phyloP scores from a whole-genome alignment of 208 protist species.

The Crithidia fasciculata region DNA sequence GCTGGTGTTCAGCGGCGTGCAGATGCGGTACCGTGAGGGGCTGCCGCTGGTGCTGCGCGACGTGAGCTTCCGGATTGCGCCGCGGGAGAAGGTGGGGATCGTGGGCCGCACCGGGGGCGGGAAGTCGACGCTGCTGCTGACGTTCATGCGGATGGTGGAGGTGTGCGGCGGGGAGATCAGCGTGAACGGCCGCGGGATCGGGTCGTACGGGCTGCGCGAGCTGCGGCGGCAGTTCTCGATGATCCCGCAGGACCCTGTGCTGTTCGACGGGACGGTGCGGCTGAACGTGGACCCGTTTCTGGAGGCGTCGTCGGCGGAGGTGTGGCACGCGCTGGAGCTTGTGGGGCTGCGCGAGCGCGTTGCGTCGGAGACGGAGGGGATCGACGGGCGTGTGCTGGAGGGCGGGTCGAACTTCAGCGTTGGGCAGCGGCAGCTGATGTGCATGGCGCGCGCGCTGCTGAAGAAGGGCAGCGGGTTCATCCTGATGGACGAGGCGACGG shows the following conservation, averaged over 20 bases:
- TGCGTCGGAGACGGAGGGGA: conserved; percentile 24
- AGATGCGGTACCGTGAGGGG: too few relatives aligned
- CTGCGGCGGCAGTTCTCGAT: conserved; percentile 74
- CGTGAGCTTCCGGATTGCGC: conserved; percentile 27
- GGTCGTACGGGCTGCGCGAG: conserved; percentile 39
- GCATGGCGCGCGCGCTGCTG: conserved; percentile 71
- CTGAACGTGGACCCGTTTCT: conserved; percentile 79
- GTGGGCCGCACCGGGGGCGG: conserved; percentile 87
- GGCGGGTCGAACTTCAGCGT: conserved; percentile 75
- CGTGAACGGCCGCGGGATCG: conserved; percentile 40
- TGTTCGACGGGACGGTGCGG: conserved; percentile 77
- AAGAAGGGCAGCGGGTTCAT: conserved; percentile 57
- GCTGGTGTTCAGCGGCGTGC: too few relatives aligned
- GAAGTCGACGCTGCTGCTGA: conserved; percentile 84
- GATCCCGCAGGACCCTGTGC: conserved; percentile 84
- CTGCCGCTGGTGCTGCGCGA: too few relatives aligned
- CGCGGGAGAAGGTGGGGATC: conserved; percentile 80
- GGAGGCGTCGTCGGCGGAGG: conserved; percentile 22
- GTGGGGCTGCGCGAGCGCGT: conserved; percentile 51
- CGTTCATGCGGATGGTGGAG: conserved; percentile 73
- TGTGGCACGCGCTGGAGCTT: conserved; percentile 48
- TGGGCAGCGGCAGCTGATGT: conserved; percentile 77
- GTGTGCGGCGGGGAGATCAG: conserved; percentile 54
- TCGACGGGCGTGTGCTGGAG: conserved; percentile 49
- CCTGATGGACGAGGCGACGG: conserved; percentile 85